phyloP scores from a whole-genome alignment of 257 asterid species.

The Solanum bukasovii region DNA sequence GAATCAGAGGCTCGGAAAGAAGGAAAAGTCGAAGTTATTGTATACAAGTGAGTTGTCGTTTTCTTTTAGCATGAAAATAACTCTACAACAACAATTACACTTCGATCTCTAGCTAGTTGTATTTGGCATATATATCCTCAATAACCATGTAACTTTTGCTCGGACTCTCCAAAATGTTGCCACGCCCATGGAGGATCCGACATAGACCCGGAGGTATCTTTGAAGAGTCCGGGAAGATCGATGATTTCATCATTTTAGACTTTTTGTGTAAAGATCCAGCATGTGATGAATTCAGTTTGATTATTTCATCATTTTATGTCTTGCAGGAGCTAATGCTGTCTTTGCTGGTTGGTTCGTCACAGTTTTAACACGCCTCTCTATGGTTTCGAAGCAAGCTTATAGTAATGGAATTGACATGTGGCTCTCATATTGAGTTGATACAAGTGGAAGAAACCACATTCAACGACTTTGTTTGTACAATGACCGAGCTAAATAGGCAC shows the following conservation, averaged over 20 bases:
- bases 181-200: background rate
- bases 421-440: conserved; percentile 95
- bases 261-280: background rate
- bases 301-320: conserved; percentile 3
- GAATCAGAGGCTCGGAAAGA: conserved; percentile 74
- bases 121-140: background rate
- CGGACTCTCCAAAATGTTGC: background rate
- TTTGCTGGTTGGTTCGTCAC: conserved; percentile 72
- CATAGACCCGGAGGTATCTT: background rate
- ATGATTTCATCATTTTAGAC: background rate
- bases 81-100: background rate
- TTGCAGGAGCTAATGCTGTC: conserved; percentile 80
- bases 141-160: too few relatives aligned
- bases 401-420: conserved; percentile 94
- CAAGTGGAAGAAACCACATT: conserved; percentile 40
- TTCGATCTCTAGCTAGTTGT: background rate
- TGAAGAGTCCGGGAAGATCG: background rate
- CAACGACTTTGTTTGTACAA: conserved; percentile 34
- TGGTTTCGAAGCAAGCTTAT: conserved; percentile 84
- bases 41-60: conserved; percentile 54
- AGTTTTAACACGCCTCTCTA: conserved; percentile 47
- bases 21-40: conserved; percentile 70
- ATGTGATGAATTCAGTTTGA: background rate
- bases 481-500: too few relatives aligned
- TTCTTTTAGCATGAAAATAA: background rate